phyloP scores from a whole-genome alignment of 164 flowering plant genomes.

The Annona squamosa region DNA sequence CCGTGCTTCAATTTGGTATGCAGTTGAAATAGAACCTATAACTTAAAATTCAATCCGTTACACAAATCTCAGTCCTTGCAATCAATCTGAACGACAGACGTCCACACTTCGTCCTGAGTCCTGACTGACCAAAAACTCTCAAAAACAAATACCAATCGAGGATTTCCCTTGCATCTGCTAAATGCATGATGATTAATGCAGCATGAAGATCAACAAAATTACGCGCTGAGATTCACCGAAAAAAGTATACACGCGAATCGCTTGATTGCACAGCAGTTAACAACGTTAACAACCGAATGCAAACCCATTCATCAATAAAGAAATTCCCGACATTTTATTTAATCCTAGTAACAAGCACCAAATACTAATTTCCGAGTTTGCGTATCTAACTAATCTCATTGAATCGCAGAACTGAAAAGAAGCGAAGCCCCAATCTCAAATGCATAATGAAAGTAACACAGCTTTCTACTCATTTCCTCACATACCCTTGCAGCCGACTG shows the following conservation, averaged over 20 bases:
- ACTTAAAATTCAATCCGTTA: no score
- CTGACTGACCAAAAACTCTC: no score
- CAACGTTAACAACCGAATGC: background rate
- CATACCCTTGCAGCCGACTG: slow-evolving; percentile 63
- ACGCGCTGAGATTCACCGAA: background rate
- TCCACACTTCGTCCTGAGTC: no score
- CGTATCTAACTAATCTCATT: background rate
- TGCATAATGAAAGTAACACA: background rate
- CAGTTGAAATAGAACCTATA: no score
- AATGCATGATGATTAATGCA: background rate
- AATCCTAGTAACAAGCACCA: background rate
- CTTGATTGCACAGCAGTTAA: background rate
- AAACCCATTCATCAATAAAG: background rate
- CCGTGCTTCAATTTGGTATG: no score
- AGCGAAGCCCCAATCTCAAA: background rate
- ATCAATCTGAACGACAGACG: no score
- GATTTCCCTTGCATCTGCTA: no score
- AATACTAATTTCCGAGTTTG: background rate
- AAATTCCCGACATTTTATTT: background rate
- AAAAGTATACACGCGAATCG: background rate
- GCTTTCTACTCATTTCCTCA: background rate
- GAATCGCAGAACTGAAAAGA: background rate
- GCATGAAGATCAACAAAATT: background rate
- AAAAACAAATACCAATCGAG: no score
- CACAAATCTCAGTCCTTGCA: no score